A percentile compares a stretch with the other conserved stretches of the same genome.
These are phyloP conservation scores for Ustilago shanxiensis DNA, from an alignment of 1,284 basidiomycete species.

Conservation along the genomic window DNA sequence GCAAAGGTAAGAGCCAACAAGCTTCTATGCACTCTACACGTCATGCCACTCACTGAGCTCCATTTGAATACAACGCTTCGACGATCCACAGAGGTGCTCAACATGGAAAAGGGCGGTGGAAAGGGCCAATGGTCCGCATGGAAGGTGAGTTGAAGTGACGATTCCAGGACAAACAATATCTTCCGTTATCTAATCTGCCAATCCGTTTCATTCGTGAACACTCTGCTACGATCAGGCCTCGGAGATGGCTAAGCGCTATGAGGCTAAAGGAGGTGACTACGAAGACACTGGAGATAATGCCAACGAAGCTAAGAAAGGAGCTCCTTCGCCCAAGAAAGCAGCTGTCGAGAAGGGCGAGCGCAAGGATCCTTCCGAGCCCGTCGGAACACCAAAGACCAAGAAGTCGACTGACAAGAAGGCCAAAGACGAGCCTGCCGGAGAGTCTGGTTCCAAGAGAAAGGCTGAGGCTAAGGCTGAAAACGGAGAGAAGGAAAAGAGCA, in stretches of 20 bases:
- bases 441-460: constrained; percentile 26
- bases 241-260: constrained; percentile 72
- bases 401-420: constrained; percentile 13
- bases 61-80: not conserved
- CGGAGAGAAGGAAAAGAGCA: constrained; percentile 3
- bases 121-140: constrained; percentile 71
- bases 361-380: constrained; percentile 38
- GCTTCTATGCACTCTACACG: not conserved
- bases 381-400: constrained; percentile 37
- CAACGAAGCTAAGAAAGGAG: constrained; percentile 71
- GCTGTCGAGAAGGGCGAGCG: constrained; percentile 47
- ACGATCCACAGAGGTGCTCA: constrained; percentile 40
- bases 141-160: constrained; percentile 47
- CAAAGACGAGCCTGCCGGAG: constrained; percentile 16
- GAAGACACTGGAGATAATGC: constrained; percentile 71
- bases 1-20: constrained; percentile 53
- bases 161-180: no score
- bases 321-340: constrained; percentile 70
- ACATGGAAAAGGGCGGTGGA: constrained; percentile 71
- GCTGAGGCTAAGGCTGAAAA: constrained; percentile 18
- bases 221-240: constrained; percentile 22
- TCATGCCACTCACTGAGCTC: not conserved
- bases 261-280: constrained; percentile 71
- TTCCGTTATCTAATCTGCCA: not conserved
- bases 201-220: not conserved